phyloP scores from a whole-genome alignment of 164 flowering plant genomes.

The Tetrastigma voinierianum region DNA sequence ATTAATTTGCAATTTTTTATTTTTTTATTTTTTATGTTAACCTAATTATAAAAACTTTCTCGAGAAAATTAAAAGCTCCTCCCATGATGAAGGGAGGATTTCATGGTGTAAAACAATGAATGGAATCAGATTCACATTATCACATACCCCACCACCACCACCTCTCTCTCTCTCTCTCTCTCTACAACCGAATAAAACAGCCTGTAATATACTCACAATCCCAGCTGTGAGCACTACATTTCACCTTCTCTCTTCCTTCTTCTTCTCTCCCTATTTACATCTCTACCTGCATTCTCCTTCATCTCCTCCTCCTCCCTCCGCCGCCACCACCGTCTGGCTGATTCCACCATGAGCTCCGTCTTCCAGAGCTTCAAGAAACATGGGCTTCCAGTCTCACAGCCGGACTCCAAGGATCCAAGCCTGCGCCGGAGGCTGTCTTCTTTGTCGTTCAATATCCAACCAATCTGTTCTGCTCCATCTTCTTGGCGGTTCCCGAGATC shows the following conservation, averaged over 20 bases:
- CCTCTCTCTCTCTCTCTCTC: neutral
- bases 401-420: conserved; percentile 15
- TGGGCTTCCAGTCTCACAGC: conserved; percentile 25
- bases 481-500: conserved; percentile 56
- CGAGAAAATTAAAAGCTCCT: too few species aligned
- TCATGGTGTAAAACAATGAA: too few species aligned
- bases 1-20: too few species aligned
- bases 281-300: neutral
- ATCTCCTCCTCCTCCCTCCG: conserved; percentile 4
- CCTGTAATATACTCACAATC: conserved; percentile 4
- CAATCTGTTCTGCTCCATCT: conserved; percentile 35
- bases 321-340: neutral
- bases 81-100: too few species aligned
- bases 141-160: neutral
- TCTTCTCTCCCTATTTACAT: neutral
- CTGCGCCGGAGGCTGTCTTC: conserved; percentile 58
- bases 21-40: too few species aligned
- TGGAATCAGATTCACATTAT: too few species aligned
- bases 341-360: conserved; percentile 6
- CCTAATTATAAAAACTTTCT: too few species aligned
- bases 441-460: conserved; percentile 43
- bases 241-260: conserved; percentile 7
- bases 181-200: conserved; percentile 16
- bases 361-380: conserved; percentile 9
- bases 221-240: conserved; percentile 19